Evolutionary conservation across 176 grass and related monocot genomes (phyloP).

Genomic region (Aegilops speltoides): DNA sequence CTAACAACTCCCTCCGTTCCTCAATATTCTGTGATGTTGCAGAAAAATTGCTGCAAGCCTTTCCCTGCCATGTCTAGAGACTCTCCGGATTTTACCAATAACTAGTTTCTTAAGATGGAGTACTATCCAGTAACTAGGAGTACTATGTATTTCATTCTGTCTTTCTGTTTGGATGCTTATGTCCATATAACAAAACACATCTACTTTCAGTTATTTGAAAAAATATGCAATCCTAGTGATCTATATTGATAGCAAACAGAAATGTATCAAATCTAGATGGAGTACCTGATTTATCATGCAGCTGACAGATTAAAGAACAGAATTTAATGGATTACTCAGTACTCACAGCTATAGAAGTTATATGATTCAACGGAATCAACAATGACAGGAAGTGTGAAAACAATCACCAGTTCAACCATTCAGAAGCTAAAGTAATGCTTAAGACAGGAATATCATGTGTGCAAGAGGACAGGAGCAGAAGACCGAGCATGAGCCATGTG

Average conservation of each 20-base stretch:
- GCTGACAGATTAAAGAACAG: conserved; percentile 26
- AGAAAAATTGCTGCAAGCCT: not conserved
- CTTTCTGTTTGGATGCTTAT: not conserved
- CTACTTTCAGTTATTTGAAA: not conserved
- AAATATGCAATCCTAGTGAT: not conserved
- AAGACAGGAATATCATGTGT: conserved; percentile 39
- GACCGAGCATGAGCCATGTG: conserved; percentile 38
- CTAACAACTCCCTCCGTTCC: no score
- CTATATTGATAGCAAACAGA: not conserved
- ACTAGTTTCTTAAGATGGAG: not conserved
- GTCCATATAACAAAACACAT: not conserved
- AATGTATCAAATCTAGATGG: not conserved
- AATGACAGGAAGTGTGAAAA: conserved; percentile 19
- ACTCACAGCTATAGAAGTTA: conserved; percentile 20
- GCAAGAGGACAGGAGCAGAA: conserved; percentile 44
- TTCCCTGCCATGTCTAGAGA: not conserved
- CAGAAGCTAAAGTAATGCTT: conserved; percentile 29
- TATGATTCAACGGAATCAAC: conserved; percentile 36
- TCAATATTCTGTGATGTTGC: not conserved
- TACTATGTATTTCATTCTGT: not conserved
- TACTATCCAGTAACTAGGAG: not conserved
- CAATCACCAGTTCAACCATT: conserved; percentile 21
- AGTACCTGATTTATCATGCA: not conserved
- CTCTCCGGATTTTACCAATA: not conserved
- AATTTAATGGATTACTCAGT: not conserved